Base-by-base conservation (phyloP, 441 rosid species). In the Biscutella auriculata region DNA sequence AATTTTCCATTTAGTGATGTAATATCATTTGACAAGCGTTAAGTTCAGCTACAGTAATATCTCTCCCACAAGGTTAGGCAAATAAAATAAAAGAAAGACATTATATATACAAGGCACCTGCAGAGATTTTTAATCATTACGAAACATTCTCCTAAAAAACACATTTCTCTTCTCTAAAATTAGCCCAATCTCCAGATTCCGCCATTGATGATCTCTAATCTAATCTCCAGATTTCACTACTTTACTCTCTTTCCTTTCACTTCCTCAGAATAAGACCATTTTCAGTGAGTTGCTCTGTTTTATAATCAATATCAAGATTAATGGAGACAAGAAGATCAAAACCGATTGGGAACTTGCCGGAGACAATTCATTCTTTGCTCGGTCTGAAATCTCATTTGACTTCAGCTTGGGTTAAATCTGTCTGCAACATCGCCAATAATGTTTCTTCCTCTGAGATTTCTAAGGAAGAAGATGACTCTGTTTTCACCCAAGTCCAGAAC, bases 331-430 rank as follows among this genome's bases (percentile, higher is more conserved):
- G 57, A 51, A 64, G 74, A 53, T 75, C 68, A 39, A 75, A 77
- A 57, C 68, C 87, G 35, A 62, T 63, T 41, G 45, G 30, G 55
- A 68, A 75, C 14, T 78, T 84, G 1, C 77, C 74, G 0, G 77
- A 78, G 70, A 79, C 80, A 9, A 76, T 84, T 36, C 81, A 84
- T 68, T 78, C 91, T 21, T 73, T 87, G n/a, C 78, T 83, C 30
- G 95, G 87, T 62, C 57, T 79, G 23, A 82, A 87, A 75, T 67
- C 79, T 48, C 75, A 59, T 71, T 45, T 82, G 53, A 84, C 75
- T 45, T 76, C 84, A 49, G 63, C 66, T 62, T 84, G 92, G 92
- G 82, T 75, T 17, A 67, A 73, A 62, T 76, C 92, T 12, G 89
- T 84, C 37, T 76, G 82, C 56, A 76, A 76, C 50, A 82, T 77